Evolutionary conservation across 176 grass and related monocot species (phyloP).

Genomic region (Pontederia crassipes): DNA sequence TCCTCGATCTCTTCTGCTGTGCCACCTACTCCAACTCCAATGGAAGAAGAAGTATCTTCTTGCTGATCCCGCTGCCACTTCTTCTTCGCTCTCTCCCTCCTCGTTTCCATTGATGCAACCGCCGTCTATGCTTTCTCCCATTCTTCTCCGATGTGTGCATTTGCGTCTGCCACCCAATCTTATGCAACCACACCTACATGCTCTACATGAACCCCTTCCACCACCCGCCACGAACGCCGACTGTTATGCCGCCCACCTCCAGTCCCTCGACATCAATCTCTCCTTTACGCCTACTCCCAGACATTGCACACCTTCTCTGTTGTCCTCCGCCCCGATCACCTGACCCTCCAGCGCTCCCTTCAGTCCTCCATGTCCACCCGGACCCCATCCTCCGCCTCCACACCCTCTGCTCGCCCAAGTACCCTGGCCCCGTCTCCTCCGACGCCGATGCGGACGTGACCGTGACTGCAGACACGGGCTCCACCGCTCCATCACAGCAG

Average conservation of each 20-base stretch:
- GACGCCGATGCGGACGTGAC: conserved; percentile 7
- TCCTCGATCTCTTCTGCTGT: too few species aligned
- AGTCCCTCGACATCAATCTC: conserved; percentile 49
- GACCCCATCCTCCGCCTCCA: conserved; percentile 54
- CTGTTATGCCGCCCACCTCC: conserved; percentile 32
- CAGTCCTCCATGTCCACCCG: conserved; percentile 50
- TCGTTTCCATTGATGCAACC: too few species aligned
- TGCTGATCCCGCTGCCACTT: too few species aligned
- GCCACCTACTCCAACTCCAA: too few species aligned
- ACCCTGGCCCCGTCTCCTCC: conserved; percentile 37
- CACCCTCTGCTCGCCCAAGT: conserved; percentile 72
- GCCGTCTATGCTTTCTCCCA: too few species aligned
- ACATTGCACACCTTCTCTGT: conserved; percentile 64
- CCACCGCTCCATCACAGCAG: conserved; percentile 22
- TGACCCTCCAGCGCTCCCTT: conserved; percentile 42
- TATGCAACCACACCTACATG: conserved; percentile 53
- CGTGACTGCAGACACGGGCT: too few species aligned
- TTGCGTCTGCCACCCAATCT: conserved; percentile 5
- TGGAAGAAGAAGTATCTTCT: too few species aligned
- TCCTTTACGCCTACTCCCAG: conserved; percentile 74
- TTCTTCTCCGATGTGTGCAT: too few species aligned
- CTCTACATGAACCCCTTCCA: conserved; percentile 77
- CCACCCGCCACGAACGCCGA: conserved; percentile 30
- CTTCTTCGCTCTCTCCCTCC: too few species aligned
- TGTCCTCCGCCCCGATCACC: conserved; percentile 34